Base-by-base conservation (phyloP, 352 stramenopile species). In the Phytophthora pseudosyringae region DNA sequence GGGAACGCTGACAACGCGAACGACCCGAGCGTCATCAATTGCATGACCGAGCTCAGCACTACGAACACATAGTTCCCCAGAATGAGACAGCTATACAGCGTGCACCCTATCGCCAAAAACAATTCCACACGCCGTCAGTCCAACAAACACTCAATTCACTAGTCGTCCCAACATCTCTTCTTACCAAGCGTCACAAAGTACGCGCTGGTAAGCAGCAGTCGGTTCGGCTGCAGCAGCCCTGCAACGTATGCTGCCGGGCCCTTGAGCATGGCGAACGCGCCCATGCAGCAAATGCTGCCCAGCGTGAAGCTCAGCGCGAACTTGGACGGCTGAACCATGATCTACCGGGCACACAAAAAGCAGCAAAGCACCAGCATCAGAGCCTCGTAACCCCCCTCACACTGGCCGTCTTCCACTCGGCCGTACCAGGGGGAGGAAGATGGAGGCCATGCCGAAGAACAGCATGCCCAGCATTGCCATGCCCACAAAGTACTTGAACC, bases 291-390 rank as follows among this genome's bases (percentile, higher is more conserved):
- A 39, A 93, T 81, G 60, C 86, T 93, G 12, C 86, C 86, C 28
- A 94, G 71, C 16, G 86, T 92, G 52, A 94, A 93, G 59, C 83
- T 93, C 35, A 94, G 61, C 10, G 86, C 86, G 53, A 94, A 93
- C 51, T 94, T 94, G 45, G 83, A 93, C 31, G 86, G 86, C 9
- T 83, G 81, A 28, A 94, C 73, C 77, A 94, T 80, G 36, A 93
- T 86, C 78, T 89, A 69, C 32, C 69, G 26, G 9, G 4, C 8
- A 50, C 9, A 64, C 33, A 51, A n/a, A 36, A n/a, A 41, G 9
- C 15, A 10, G 11, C 15, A 58, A 39, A 21, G 15, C 8, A 25
- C 15, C 40, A 58, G 0, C 4, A 11, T 33, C 10, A 41, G 7
- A 39, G 15, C 21, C 25, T 38, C 11, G 39, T n/a, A 59, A 46